These are phyloP conservation scores for Barnettozyma pratensis DNA, from an alignment of 805 yeast species.

Conservation along the genomic window DNA sequence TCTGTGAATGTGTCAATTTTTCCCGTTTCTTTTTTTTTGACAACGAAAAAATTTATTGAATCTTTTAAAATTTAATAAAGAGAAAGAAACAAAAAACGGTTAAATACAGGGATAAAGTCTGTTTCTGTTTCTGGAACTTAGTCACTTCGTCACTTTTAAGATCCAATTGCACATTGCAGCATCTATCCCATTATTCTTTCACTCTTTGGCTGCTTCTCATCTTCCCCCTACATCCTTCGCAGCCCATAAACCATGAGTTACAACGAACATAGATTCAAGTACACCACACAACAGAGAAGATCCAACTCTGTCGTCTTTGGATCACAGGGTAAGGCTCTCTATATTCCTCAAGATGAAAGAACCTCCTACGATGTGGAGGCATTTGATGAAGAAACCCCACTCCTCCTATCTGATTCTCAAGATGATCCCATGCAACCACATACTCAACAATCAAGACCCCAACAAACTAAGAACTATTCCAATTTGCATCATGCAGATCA, in stretches of 20 bases:
- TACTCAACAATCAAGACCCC: background rate
- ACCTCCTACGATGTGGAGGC: background rate
- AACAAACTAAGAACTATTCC: background rate
- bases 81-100: background rate
- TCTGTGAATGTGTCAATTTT: conserved; percentile 6
- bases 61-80: background rate
- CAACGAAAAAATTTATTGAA: background rate
- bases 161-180: too few relatives aligned
- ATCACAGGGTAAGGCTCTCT: conserved; percentile 22
- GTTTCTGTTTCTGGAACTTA: too few relatives aligned
- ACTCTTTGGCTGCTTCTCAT: too few relatives aligned
- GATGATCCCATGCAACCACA: background rate
- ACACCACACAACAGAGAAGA: conserved; percentile 21
- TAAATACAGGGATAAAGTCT: background rate
- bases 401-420: background rate
- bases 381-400: conserved; percentile 11
- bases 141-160: too few relatives aligned
- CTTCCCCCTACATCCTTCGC: background rate
- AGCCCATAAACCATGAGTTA: conserved; percentile 1
- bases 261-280: conserved; percentile 19
- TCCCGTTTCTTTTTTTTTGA: background rate
- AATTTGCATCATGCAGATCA: background rate
- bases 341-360: conserved; percentile 15
- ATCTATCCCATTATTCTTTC: too few relatives aligned
- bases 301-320: conserved; percentile 22